These are phyloP conservation scores for Irpex sp. DNA, from an alignment of 1,284 basidiomycete genomes.

Conservation along the genomic window DNA sequence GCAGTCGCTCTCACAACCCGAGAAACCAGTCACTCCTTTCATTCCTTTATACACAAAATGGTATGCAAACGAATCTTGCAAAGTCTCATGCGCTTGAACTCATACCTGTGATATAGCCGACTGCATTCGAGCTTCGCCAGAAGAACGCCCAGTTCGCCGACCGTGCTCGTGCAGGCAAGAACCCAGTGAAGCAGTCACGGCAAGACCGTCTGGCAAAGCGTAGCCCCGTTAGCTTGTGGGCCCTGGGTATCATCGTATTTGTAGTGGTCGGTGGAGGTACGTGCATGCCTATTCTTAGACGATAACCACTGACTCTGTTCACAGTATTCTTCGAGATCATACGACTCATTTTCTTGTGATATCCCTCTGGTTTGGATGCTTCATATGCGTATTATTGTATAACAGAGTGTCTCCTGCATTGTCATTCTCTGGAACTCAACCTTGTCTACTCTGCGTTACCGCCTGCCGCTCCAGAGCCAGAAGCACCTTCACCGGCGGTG, in stretches of 20 bases:
- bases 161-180: slow-evolving; percentile 66
- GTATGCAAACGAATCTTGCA: slow-evolving; percentile 17
- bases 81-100: background rate
- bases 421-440: background rate
- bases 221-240: slow-evolving; percentile 68
- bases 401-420: slow-evolving; percentile 7
- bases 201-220: slow-evolving; percentile 64
- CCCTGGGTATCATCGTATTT: slow-evolving; percentile 61
- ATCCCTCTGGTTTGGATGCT: background rate
- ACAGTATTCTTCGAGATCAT: slow-evolving; percentile 70
- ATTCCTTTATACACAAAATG: slow-evolving; percentile 20
- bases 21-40: slow-evolving; percentile 17
- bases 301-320: background rate
- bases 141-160: slow-evolving; percentile 74
- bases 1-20: slow-evolving; percentile 2
- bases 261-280: slow-evolving; percentile 72
- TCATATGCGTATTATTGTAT: slow-evolving; percentile 6
- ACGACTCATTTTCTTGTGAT: slow-evolving; percentile 58
- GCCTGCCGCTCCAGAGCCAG: slow-evolving; percentile 3
- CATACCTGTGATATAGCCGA: slow-evolving; percentile 25
- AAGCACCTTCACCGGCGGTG: slow-evolving; percentile 15
- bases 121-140: slow-evolving; percentile 74
- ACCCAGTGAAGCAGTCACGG: slow-evolving; percentile 63
- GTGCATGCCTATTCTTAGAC: slow-evolving; percentile 19
- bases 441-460: slow-evolving; percentile 9